Conservation (phyloP, 306 rosid genomes). For the Gastrolobium villosum region DNA sequence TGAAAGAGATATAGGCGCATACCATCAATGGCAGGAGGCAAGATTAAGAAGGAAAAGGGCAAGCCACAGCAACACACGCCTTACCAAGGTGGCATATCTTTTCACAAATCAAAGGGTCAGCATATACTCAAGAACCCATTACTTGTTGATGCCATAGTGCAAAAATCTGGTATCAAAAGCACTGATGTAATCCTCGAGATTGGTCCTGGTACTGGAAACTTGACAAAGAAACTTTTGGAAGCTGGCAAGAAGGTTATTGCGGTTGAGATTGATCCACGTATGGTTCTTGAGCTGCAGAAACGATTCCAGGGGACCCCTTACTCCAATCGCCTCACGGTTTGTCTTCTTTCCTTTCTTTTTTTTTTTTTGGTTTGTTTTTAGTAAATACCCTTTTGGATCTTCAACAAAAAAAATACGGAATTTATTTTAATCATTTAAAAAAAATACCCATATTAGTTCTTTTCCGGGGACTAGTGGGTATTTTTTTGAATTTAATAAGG, state of each 20-base stretch:
- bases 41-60: slow-evolving; percentile 55
- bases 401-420: too few relatives aligned
- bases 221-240: slow-evolving; percentile 61
- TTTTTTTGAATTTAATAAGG: too few relatives aligned
- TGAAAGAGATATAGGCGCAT: too few relatives aligned
- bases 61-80: slow-evolving; percentile 50
- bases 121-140: slow-evolving; percentile 60
- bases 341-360: neutral
- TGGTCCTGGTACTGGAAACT: slow-evolving; percentile 64
- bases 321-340: slow-evolving; percentile 75
- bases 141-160: slow-evolving; percentile 56
- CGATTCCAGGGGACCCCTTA: slow-evolving; percentile 84
- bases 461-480: too few relatives aligned
- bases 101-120: slow-evolving; percentile 61
- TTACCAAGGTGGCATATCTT: slow-evolving; percentile 58
- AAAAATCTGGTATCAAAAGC: slow-evolving; percentile 58
- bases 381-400: too few relatives aligned
- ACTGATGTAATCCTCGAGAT: slow-evolving; percentile 60
- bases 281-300: slow-evolving; percentile 87
- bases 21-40: slow-evolving; percentile 56
- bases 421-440: too few relatives aligned
- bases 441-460: too few relatives aligned
- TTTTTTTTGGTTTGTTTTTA: neutral
- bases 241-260: slow-evolving; percentile 83
- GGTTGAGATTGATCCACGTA: slow-evolving; percentile 87